phyloP scores from a whole-genome alignment of 2,329 filamentous ascomycete genomes.

The Aspergillus ochraceus region DNA sequence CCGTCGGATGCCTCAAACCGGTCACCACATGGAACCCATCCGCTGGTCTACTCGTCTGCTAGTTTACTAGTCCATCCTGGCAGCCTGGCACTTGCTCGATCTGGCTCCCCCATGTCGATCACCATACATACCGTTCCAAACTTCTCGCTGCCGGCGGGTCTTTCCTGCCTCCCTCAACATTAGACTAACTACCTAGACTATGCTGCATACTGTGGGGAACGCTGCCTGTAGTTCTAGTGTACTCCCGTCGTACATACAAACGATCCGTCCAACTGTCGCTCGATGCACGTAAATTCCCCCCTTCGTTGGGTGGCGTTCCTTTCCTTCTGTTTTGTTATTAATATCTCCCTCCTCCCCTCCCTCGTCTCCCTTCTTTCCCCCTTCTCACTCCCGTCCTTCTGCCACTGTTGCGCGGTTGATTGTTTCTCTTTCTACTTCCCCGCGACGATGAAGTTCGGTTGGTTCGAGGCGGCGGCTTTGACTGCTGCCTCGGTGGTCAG shows the following conservation, averaged over 20 bases:
- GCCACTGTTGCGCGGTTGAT: constrained; percentile 2
- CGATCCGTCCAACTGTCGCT: not conserved
- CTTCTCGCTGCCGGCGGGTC: not conserved
- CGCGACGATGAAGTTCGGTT: constrained; percentile 37
- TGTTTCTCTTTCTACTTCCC: constrained; percentile 1
- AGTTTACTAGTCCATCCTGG: not conserved
- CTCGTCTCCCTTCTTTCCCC: not conserved
- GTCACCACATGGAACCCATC: not conserved
- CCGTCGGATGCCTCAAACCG: not conserved
- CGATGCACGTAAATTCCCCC: not conserved
- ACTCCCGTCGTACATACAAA: not conserved
- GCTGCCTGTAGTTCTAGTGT: not conserved
- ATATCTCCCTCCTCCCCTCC: constrained; percentile 3
- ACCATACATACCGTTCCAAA: not conserved
- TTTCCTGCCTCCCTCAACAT: not conserved
- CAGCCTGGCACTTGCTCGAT: not conserved
- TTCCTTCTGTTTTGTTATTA: constrained; percentile 6
- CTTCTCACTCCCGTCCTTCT: not conserved
- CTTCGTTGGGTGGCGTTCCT: constrained; percentile 3
- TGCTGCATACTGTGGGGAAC: not conserved
- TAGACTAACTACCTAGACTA: not conserved
- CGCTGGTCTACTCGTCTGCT: not conserved
- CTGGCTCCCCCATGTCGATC: constrained; percentile 3
- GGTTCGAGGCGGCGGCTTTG: constrained; percentile 33
- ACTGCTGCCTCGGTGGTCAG: constrained; percentile 32